Base-by-base conservation (phyloP, 352 stramenopile genomes). In the Hyaloperonospora brassicae region DNA sequence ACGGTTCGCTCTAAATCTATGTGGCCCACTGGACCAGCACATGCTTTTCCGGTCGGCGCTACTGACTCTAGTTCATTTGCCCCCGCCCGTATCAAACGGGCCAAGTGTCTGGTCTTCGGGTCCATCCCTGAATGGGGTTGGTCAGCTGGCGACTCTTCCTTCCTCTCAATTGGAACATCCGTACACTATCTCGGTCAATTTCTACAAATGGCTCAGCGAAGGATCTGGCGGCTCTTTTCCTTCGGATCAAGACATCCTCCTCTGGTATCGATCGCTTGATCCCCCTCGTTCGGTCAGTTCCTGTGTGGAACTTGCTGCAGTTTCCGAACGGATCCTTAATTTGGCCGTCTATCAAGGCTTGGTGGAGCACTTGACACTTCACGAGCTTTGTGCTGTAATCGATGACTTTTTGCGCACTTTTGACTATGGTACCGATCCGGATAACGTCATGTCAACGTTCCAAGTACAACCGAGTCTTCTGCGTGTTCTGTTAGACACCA, bases 131-230 rank as follows among this genome's bases (percentile, higher is more conserved):
- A n/a, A n/a, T 11, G 36, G 7, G 27, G n/a, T 8, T 8, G 3
- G 3, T 8, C 3, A 7, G 7, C 3, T 31, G 3, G 7, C 27
- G 27, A 31, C 36, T 21, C 12, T 24, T 24, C 2, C 40, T 45
- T n/a, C 40, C 10, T 45, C 40, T 10, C 40, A 45, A 45, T 25
- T 9, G 40, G 11, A 45, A 45, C 24, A 45, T 45, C n/a, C n/a
- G 3, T 9, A 23, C 2, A n/a, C 24, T 22, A 2, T n/a, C 5
- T 45, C 40, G 11, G 6, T 45, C 2, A 45, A 45, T 25, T 24
- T 17, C n/a, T 25, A 45, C 5, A 10, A 3, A 45, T 45, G 40
- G 6, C n/a, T 9, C 24, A 2, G 24, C 24, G 24, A 12, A 21
- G 21, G 14, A 10, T 4, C 3, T 40, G 9, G 9, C 14, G 35